A percentile compares a stretch with the other conserved stretches of the same genome.
Conservation (phyloP, 2,329 filamentous ascomycete genomes). For the Penicillium janthinellum region DNA sequence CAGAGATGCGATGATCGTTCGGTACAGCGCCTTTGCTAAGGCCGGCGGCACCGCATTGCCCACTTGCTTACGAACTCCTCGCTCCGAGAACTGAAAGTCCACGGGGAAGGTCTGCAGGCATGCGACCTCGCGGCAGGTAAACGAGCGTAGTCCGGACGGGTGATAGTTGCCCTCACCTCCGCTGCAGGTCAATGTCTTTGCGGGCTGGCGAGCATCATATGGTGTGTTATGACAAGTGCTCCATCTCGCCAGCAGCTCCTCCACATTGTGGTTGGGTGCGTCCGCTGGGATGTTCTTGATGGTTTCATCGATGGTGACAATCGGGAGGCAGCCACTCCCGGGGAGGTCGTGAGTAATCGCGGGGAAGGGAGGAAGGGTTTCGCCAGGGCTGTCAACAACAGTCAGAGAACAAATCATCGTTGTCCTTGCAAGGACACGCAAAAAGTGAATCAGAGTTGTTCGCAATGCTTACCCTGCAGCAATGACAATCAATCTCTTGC, state of each 20-base stretch:
- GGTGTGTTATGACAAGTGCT: constrained; percentile 35
- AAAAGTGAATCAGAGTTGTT: background rate
- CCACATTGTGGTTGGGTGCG: constrained; percentile 48
- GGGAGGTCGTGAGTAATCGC: constrained; percentile 56
- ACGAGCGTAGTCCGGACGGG: constrained; percentile 62
- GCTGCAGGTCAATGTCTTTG: constrained; percentile 63
- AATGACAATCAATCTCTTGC: constrained; percentile 55
- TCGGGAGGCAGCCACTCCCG: constrained; percentile 34
- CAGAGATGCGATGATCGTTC: constrained; percentile 41
- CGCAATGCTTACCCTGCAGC: constrained; percentile 52
- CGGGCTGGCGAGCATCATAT: constrained; percentile 55
- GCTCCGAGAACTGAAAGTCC: constrained; percentile 58
- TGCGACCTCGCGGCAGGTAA: constrained; percentile 69
- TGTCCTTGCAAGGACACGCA: background rate
- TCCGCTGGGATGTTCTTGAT: constrained; percentile 45
- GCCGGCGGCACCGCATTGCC: constrained; percentile 76
- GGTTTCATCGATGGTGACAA: constrained; percentile 46
- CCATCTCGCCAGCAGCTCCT: constrained; percentile 22
- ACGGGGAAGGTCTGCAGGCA: constrained; percentile 69
- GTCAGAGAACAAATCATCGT: background rate
- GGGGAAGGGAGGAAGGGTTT: constrained; percentile 68
- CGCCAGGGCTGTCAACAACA: constrained; percentile 63
- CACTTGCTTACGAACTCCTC: constrained; percentile 60
- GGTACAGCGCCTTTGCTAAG: constrained; percentile 44
- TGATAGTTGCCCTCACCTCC: constrained; percentile 66